Evolutionary conservation across 2,329 filamentous ascomycete genomes (phyloP), one percentile per base, ranked within the genome.

Genomic region (Diaporthe ilicicola): DNA sequence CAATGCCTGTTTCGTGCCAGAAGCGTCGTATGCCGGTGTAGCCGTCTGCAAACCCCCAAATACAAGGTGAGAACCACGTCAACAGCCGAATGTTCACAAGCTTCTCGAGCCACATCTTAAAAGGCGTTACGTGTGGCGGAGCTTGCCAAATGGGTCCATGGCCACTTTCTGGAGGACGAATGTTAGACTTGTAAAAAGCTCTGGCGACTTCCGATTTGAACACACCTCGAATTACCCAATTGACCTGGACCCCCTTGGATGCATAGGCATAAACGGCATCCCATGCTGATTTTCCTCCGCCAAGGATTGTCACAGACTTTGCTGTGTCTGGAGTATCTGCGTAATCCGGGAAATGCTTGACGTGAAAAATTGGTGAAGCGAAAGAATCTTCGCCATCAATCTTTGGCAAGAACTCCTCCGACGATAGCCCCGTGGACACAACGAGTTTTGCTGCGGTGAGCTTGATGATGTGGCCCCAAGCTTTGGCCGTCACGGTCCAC

Each of bases 31-130:
- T 82, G 13, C 81, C 81, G 15, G 84, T 81, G 74, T 87, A 92
- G 1, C 90, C 91, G 76, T 90, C 90, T 2, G 85, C 87, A 1
- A 85, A 83, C 5, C 90, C 91, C 90, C 91, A 95, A 17, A 92
- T 86, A 77, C 92, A 94, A 0, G 93, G 93, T 65, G 88, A 91
- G 79, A 95, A 90, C 90, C 91, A 94, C 2, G 89, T 92, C 67
- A 94, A 81, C 73, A 92, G 85, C 0, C 93, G 89, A 0, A 88
- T 91, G 39, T 85, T 83, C 4, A 91, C 86, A 5, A 94, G 84
- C 75, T 91, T 89, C 79, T 94, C 92, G 0, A 93, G 81, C 86
- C 88, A 90, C 70, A 86, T 86, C 78, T 91, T 91, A n/a, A 92
- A 77, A 0, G 91, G 90, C 1, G 91, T 92, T 19, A 93, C 90